phyloP scores from a whole-genome alignment of 1,284 basidiomycete genomes.

The Meira miltonrushii region DNA sequence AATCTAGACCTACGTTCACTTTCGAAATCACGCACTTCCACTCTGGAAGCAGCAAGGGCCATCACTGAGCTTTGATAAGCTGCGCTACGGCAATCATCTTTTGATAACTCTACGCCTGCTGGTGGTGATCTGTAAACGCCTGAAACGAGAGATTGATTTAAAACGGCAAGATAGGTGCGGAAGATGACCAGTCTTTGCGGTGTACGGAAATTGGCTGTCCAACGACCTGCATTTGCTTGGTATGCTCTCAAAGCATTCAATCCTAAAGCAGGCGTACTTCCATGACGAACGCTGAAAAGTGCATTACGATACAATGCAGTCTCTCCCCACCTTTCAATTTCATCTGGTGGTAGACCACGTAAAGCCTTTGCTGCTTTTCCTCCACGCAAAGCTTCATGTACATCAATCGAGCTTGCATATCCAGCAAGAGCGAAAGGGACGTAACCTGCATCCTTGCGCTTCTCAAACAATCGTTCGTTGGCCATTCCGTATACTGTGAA shows the following conservation, averaged over 20 bases:
- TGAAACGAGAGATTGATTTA: constrained; percentile 35
- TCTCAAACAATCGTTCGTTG: constrained; percentile 37
- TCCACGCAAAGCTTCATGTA: constrained; percentile 45
- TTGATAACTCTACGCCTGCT: constrained; percentile 18
- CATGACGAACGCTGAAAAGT: constrained; percentile 35
- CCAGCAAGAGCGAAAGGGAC: constrained; percentile 35
- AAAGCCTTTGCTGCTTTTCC: constrained; percentile 39
- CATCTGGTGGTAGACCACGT: constrained; percentile 41
- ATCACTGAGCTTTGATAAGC: constrained; percentile 39
- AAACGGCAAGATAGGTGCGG: constrained; percentile 33
- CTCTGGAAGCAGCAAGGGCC: constrained; percentile 32
- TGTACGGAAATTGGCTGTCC: constrained; percentile 44
- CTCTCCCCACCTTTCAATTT: constrained; percentile 50
- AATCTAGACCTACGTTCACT: constrained; percentile 25
- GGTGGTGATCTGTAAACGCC: constrained; percentile 29
- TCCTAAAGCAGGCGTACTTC: constrained; percentile 24
- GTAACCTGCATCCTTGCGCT: constrained; percentile 28
- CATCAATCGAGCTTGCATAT: constrained; percentile 42
- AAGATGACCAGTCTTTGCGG: constrained; percentile 47
- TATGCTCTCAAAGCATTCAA: constrained; percentile 45
- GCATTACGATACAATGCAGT: constrained; percentile 47
- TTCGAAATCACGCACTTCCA: constrained; percentile 40
- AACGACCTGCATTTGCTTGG: constrained; percentile 44
- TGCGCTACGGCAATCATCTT: constrained; percentile 39
- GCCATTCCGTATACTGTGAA: constrained; percentile 45